Conservation (phyloP, 345 rosid species). For the Anastatica hierochuntica region DNA sequence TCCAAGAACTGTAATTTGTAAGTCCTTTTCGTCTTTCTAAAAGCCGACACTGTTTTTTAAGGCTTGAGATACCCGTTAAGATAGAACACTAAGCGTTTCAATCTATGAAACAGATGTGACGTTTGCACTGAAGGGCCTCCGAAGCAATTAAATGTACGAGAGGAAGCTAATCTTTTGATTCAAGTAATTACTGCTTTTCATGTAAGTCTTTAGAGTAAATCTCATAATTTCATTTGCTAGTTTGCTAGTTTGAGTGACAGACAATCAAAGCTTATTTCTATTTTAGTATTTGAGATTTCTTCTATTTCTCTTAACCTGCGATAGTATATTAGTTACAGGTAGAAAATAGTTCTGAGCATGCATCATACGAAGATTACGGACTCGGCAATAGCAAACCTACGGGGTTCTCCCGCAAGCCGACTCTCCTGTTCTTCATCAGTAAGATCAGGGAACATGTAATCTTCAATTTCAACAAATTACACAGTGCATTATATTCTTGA, state of each 20-base stretch:
- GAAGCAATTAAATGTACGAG: slow-evolving; percentile 47
- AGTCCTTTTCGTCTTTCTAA: slow-evolving; percentile 3
- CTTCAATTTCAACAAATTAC: not conserved
- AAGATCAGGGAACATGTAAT: slow-evolving; percentile 68
- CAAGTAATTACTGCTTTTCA: slow-evolving; percentile 50
- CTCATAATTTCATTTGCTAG: not conserved
- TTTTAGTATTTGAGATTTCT: not conserved
- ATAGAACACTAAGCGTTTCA: not conserved
- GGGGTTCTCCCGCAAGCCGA: slow-evolving; percentile 36
- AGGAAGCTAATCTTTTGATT: slow-evolving; percentile 59
- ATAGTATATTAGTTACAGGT: slow-evolving; percentile 22
- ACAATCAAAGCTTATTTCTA: not conserved
- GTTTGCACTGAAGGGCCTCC: slow-evolving; percentile 68
- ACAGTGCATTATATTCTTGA: slow-evolving; percentile 2
- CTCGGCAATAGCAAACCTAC: slow-evolving; percentile 16
- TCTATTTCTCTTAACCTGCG: not conserved
- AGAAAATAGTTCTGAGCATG: slow-evolving; percentile 18
- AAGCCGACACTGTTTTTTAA: too few relatives aligned
- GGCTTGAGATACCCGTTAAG: not conserved
- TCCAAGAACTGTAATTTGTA: slow-evolving; percentile 58
- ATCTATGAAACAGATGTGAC: slow-evolving; percentile 55
- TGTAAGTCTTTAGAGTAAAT: slow-evolving; percentile 25
- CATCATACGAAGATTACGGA: slow-evolving; percentile 34
- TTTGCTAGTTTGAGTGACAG: not conserved
- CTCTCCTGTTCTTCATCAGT: slow-evolving; percentile 43